Evolutionary conservation across 768 basidiomycete species (phyloP).

Genomic region (Collybia sordida): DNA sequence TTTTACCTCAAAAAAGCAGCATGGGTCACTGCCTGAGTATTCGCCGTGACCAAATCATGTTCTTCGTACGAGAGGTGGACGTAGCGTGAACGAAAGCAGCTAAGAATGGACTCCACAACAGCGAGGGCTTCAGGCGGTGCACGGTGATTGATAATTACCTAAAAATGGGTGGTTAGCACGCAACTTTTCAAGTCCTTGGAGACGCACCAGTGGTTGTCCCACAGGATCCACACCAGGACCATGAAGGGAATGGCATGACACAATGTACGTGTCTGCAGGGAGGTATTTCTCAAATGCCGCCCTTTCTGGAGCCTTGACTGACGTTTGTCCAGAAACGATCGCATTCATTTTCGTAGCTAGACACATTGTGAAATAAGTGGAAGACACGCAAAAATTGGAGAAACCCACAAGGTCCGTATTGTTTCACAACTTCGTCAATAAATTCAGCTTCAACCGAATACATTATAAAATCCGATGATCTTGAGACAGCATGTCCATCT

Average conservation of each 20-base stretch:
- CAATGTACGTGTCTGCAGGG: slow-evolving; percentile 81
- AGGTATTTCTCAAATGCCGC: slow-evolving; percentile 86
- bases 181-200: background rate
- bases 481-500: slow-evolving; percentile 85
- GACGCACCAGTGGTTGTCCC: slow-evolving; percentile 83
- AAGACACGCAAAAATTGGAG: background rate
- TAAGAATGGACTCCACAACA: slow-evolving; percentile 81
- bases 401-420: slow-evolving; percentile 85
- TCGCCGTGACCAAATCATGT: slow-evolving; percentile 94
- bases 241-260: slow-evolving; percentile 95
- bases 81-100: slow-evolving; percentile 76
- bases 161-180: background rate
- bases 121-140: slow-evolving; percentile 66
- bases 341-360: slow-evolving; percentile 90
- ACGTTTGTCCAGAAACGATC: slow-evolving; percentile 93
- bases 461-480: slow-evolving; percentile 89
- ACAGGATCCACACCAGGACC: slow-evolving; percentile 86
- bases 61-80: slow-evolving; percentile 94
- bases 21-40: slow-evolving; percentile 97
- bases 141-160: slow-evolving; percentile 92
- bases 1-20: slow-evolving; percentile 91
- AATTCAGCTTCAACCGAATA: slow-evolving; percentile 96
- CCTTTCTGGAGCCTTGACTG: slow-evolving; percentile 92
- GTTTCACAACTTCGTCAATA: slow-evolving; percentile 74
- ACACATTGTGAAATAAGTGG: slow-evolving; percentile 2